A percentile compares a stretch with the other conserved stretches of the same genome.
Conservation (phyloP, 306 rosid genomes). For the Carpinus fangiana region DNA sequence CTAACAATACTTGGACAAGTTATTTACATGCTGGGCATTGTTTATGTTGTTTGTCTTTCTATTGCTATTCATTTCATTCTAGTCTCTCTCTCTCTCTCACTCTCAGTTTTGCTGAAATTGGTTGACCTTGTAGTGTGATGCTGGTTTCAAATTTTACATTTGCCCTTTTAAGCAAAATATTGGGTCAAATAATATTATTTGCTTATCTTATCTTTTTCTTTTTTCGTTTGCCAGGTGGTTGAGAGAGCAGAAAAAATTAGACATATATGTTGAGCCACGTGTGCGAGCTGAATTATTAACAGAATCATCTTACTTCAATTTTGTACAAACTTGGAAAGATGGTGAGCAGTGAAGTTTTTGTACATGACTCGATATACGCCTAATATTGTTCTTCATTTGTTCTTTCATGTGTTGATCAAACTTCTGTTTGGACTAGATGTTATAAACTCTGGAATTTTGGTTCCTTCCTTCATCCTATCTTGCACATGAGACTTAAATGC, state of each 20-base stretch:
- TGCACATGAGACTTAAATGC: constrained; percentile 16
- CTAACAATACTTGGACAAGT: not conserved
- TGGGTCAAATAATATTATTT: constrained; percentile 14
- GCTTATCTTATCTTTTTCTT: constrained; percentile 21
- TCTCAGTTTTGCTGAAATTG: not conserved
- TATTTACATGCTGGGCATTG: not conserved
- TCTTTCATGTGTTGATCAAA: constrained; percentile 11
- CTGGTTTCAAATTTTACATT: not conserved
- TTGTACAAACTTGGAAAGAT: constrained; percentile 78
- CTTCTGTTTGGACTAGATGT: constrained; percentile 10
- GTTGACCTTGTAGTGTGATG: not conserved
- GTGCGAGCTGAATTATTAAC: constrained; percentile 71
- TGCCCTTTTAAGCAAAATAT: constrained; percentile 11
- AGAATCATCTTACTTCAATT: constrained; percentile 75
- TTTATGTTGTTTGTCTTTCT: not conserved
- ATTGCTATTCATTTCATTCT: not conserved
- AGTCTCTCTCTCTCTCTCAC: not conserved
- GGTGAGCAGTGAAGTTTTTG: constrained; percentile 56
- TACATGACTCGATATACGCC: constrained; percentile 4
- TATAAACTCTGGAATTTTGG: not conserved
- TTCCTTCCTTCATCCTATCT: constrained; percentile 15
- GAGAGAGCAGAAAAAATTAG: constrained; percentile 66
- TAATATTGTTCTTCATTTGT: constrained; percentile 7
- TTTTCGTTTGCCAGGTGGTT: constrained; percentile 67
- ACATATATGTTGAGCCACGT: constrained; percentile 83